Evolutionary conservation across 176 grass and related monocot genomes (phyloP).

Genomic region (Pontederia paniculata): DNA sequence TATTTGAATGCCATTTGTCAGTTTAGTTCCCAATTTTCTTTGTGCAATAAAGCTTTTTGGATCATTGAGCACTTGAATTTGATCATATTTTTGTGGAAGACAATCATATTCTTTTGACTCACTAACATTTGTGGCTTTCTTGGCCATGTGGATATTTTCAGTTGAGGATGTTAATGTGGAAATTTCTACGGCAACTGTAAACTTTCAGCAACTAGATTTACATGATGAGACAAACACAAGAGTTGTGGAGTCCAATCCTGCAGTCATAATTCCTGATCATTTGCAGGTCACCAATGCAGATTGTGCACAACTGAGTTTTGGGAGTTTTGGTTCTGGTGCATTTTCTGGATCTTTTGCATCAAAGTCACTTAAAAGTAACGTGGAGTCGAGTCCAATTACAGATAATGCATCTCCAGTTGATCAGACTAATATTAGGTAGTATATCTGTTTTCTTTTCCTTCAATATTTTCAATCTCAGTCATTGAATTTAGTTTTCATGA

Average conservation of each 20-base stretch:
- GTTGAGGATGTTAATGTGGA: conserved; percentile 49
- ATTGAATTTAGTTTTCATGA: conserved; percentile 23
- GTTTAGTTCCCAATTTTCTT: no score
- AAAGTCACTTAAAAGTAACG: conserved; percentile 31
- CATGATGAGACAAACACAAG: conserved; percentile 40
- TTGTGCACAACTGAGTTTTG: conserved; percentile 83
- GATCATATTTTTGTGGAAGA: no score
- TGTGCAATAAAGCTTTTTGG: no score
- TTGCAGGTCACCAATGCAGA: conserved; percentile 75
- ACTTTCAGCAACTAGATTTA: conserved; percentile 59
- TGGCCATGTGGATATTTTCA: conserved; percentile 15
- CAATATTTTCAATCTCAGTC: background rate
- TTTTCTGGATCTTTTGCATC: conserved; percentile 79
- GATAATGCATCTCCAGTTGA: conserved; percentile 42
- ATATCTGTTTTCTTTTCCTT: background rate
- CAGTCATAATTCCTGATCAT: conserved; percentile 97
- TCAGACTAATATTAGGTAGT: conserved; percentile 61
- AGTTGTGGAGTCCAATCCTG: conserved; percentile 56
- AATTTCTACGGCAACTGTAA: conserved; percentile 36
- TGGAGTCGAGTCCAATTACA: conserved; percentile 27
- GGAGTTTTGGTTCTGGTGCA: conserved; percentile 89
- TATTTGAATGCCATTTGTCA: no score
- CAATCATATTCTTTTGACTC: background rate
- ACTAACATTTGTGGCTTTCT: background rate
- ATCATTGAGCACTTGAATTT: no score